Evolutionary conservation across 306 rosid species (phyloP), one percentile per base, ranked within the genome.

Genomic region (Lupinus albus): DNA sequence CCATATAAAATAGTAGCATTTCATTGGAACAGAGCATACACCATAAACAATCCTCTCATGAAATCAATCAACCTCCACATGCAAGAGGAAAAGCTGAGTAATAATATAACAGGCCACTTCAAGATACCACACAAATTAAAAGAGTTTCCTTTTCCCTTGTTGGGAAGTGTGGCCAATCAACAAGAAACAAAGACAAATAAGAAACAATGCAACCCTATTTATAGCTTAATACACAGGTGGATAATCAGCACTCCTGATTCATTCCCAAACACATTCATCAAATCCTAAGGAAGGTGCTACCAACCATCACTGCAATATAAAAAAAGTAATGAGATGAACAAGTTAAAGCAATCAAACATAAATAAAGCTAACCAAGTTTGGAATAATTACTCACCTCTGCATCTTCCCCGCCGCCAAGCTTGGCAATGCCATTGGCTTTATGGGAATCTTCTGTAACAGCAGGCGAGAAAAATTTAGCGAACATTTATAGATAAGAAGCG

Each of bases 371-470:
- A 25, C 38, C 18, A 52, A 9, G 45, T 30, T 69, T 8, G 59
- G 12, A 45, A 71, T 30, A 72, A 70, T 36, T 49, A 73, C 87
- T 83, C 73, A 91, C 97, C 71, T 85, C 86, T 18, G 83, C 86
- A 50, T 83, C 92, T 1, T 88, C 95, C 16, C 71, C 76, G 33
- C 83, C 92, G 4, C 87, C 80, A 61, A 73, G 72, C 76, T 84
- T 88, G 74, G 85, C 78, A 53, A 78, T 80, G 79, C 92, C 92
- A 72, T 88, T 91, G 44, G 64, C 83, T 81, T 83, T 91, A 61
- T 79, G 92, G 73, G 81, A 30, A 61, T 88, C 97, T 79, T 91
- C 97, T 91, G 91, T 32, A 58, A 65, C 70, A 59, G 68, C 57
- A 67, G 21, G 45, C 8, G 3, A 59, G 52, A 57, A 50, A 71